Evolutionary conservation across 805 yeast species (phyloP), one percentile per base, ranked within the genome.

Genomic region (Candida michaelii): DNA sequence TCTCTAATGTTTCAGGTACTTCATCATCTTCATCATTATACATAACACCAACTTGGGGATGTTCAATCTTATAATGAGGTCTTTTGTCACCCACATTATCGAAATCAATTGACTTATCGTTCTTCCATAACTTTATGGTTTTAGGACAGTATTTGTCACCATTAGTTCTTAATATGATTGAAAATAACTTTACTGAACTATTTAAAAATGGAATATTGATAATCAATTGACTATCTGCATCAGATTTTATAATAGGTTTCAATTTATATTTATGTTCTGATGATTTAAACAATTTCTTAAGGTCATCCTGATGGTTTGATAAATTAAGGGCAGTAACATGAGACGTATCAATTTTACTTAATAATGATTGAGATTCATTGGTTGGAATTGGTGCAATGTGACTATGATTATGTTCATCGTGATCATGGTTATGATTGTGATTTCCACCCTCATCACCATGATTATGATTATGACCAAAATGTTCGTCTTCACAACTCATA

Each of bases 161-260:
- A 42, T 80, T 71, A 0, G 89, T 75, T 50, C 96, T 73, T 9
- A 91, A 48, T 2, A 85, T 77, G 1, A 91, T 51, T 2, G 96
- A 85, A 56, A 79, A 86, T 27, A 91, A 62, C 56, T 83, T 87
- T 30, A 86, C 89, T 17, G 76, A 66, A 1, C 85, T 85, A 10
- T 83, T 80, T 29, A 66, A 45, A 54, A 91, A 91, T 21, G 97
- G 97, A 21, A 91, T 77, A 40, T 79, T 76, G 24, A 91, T 51
- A 24, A 90, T 76, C 51, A 90, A 50, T 58, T 91, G 97, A 45
- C 83, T 79, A 55, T 91, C 98, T 2, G 85, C 80, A 58, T 90
- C 97, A 1, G 86, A 78, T 61, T 78, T 81, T 56, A 66, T 63
- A 12, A 67, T 59, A 48, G 66, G 80, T 46, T 47, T 69, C 8